A percentile compares a stretch with the other conserved stretches of the same genome.
Conservation (phyloP, 2,329 filamentous ascomycete genomes). For the Venturia effusa region DNA sequence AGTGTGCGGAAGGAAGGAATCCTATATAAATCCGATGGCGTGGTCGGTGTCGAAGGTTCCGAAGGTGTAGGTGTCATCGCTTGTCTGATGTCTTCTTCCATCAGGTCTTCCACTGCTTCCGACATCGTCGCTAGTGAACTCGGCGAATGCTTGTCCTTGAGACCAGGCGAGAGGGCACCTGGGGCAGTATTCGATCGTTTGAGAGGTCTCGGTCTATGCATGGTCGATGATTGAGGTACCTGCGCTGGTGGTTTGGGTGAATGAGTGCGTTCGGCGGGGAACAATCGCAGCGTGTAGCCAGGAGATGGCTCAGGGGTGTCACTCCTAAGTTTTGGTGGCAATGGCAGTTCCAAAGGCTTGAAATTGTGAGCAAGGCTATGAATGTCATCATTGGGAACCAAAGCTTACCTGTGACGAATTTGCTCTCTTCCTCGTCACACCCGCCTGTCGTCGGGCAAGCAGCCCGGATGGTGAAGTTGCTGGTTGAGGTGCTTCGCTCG, state of each 20-base stretch:
- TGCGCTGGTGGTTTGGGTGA: not conserved
- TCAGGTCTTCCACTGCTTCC: not conserved
- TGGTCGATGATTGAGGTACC: not conserved
- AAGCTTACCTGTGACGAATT: conserved; percentile 23
- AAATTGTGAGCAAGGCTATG: not conserved
- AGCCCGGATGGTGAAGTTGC: conserved; percentile 26
- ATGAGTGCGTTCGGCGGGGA: conserved; percentile 6
- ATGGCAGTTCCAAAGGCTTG: conserved; percentile 7
- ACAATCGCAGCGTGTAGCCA: conserved; percentile 1
- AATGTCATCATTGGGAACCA: too few species aligned
- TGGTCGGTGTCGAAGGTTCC: conserved; percentile 6
- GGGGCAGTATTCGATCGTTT: conserved; percentile 10
- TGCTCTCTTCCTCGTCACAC: conserved; percentile 22
- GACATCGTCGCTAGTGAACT: conserved; percentile 2
- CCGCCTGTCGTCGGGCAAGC: conserved; percentile 24
- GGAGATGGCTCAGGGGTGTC: conserved; percentile 8
- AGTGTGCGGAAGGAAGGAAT: not conserved
- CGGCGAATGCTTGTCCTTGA: not conserved
- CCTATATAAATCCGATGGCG: not conserved
- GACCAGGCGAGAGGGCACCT: conserved; percentile 8
- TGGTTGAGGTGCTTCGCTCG: conserved; percentile 35
- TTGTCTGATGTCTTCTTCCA: not conserved
- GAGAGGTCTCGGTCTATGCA: conserved; percentile 6
- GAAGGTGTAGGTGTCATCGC: conserved; percentile 8
- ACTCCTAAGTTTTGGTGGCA: not conserved